These are phyloP conservation scores for Podospora pseudocomata DNA, from an alignment of 495 filamentous ascomycete species.

Conservation along the genomic window DNA sequence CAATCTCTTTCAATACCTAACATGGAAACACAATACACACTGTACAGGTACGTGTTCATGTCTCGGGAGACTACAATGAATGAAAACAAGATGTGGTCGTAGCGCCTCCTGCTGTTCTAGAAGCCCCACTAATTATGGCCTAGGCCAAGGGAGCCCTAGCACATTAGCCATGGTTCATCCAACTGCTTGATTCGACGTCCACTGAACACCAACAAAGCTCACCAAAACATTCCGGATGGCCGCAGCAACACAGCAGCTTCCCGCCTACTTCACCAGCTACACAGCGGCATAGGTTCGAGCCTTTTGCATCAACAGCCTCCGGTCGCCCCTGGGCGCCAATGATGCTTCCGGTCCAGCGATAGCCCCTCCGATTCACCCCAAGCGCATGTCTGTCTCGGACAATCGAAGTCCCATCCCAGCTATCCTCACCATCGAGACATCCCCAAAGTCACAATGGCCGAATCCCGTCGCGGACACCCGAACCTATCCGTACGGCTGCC, in stretches of 20 bases:
- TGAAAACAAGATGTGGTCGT: neutral
- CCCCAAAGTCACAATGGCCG: conserved; percentile 40
- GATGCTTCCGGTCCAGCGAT: conserved; percentile 15
- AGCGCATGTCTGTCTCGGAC: neutral
- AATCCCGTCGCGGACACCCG: conserved; percentile 49
- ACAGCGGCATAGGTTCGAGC: neutral
- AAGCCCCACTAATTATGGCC: neutral
- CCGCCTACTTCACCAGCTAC: neutral
- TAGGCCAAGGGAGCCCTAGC: neutral
- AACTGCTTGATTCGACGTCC: neutral
- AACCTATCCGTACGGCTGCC: conserved; percentile 47
- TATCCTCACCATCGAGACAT: neutral
- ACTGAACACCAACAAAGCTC: conserved; percentile 1
- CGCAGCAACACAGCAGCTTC: neutral
- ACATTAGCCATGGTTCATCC: conserved; percentile 1
- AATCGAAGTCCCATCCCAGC: neutral
- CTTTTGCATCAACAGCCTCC: neutral
- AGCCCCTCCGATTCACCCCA: neutral
- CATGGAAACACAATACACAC: neutral
- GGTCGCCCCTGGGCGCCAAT: conserved; percentile 2
- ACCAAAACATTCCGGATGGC: neutral
- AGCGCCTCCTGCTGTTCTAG: neutral
- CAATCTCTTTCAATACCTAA: too few relatives aligned
- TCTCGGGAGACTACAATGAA: neutral
- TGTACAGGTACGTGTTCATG: neutral